Evolutionary conservation across 1,284 basidiomycete genomes (phyloP), one percentile per base, ranked within the genome.

Genomic region (Microbotryum intermedium): DNA sequence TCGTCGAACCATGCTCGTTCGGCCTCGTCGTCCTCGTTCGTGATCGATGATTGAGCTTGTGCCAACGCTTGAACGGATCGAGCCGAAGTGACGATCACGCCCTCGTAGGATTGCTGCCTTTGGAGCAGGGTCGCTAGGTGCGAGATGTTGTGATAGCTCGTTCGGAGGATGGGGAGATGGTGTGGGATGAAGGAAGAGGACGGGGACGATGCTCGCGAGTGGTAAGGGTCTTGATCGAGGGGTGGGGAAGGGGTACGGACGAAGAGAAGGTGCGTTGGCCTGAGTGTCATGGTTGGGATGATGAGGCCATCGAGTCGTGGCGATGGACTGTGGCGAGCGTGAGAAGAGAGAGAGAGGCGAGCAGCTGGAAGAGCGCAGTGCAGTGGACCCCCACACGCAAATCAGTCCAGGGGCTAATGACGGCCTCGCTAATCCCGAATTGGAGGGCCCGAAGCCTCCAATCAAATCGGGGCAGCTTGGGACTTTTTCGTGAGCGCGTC

Each of bases 71-170:
- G 83, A 60, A 82, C 83, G 1, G 84, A 81, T 50, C 87, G 77
- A 26, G 80, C 82, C 69, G 85, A 87, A 1, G 88, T 89, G 23
- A 89, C 71, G 51, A 89, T 79, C 4, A 88, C 83, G 5, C 83
- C 87, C 8, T 73, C 74, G 57, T 79, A 77, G 34, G 71, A 65
- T 4, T 59, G 63, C 2, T 66, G 57, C 4, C 79, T 2, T 1
- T 61, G 54, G 49, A 87, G 72, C 48, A 79, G 74, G 13, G 69
- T 62, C 23, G 72, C 68, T 23, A 90, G 78, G n/a, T 66, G 57
- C 1, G 77, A 70, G 7, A 79, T 59, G 68, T 86, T 81, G 30
- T 77, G 77, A 47, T 81, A 73, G 16, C 76, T 73, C 0, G 86
- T 87, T 71, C 84, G 81, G 50, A 88, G 80, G 8, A 85, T 84